Evolutionary conservation across 1,284 basidiomycete species (phyloP), one percentile per base, ranked within the genome.

Genomic region (Ceratobasidium sp.): DNA sequence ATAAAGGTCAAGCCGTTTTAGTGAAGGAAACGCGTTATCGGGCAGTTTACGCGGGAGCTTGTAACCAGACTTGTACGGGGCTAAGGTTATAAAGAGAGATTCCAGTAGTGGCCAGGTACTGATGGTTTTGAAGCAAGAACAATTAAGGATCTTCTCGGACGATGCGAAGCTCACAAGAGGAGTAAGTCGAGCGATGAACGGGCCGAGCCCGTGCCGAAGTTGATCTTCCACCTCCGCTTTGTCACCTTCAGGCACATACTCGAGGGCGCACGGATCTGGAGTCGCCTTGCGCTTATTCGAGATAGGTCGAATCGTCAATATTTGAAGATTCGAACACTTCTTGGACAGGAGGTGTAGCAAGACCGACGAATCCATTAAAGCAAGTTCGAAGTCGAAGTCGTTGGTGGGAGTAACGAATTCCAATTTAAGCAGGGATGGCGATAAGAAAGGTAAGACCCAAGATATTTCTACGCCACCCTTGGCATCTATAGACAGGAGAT

Each of bases 11-110:
- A 63, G 60, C n/a, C 18, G 39, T 18, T 28, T 63, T 13, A 63
- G 60, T 18, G 60, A 63, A 28, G 60, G 60, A 39, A 63, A 63
- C 7, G 60, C 60, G 4, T 33, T 39, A 39, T 63, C 60, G 20
- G 60, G 60, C 6, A 63, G 39, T 9, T 63, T 20, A 18, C 33
- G 33, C 33, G 60, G 60, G 39, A 63, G 33, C 13, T 13, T 20
- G 60, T 40, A 40, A 33, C 12, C 26, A 40, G 28, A 12, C 28
- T 39, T 42, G 7, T 15, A 26, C 18, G 4, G 60, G 60, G 20
- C 18, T 42, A 63, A 20, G 12, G 10, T 63, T 12, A 63, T 28
- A 10, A 12, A 10, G 39, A 63, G 60, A 3, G 60, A 63, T 20
- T 63, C 33, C 4, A 63, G 60, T 5, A 39, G 33, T 39, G 60